Conservation (phyloP, 768 basidiomycete species). For the Kondoa subrosea region DNA sequence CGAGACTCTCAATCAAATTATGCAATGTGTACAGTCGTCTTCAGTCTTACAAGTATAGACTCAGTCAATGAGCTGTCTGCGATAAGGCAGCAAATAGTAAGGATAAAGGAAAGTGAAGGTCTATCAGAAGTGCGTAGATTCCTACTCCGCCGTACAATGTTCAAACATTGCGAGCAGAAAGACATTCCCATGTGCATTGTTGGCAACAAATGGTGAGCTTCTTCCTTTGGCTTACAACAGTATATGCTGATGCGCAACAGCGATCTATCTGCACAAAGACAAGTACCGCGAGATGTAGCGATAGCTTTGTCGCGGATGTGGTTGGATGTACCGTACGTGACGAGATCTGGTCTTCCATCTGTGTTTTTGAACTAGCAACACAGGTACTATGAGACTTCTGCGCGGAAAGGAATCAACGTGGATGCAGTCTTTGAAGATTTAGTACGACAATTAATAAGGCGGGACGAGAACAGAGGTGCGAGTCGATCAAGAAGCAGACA, state of each 20-base stretch:
- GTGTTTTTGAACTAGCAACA: no score
- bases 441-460: slow-evolving; percentile 25
- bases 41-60: slow-evolving; percentile 25
- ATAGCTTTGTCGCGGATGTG: slow-evolving; percentile 22
- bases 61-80: slow-evolving; percentile 21
- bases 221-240: no score
- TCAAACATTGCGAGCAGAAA: neutral
- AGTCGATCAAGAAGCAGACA: neutral
- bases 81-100: slow-evolving; percentile 25
- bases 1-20: neutral
- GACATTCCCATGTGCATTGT: slow-evolving; percentile 26
- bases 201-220: slow-evolving; percentile 29
- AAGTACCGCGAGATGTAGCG: slow-evolving; percentile 24
- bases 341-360: slow-evolving; percentile 23
- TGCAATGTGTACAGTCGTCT: slow-evolving; percentile 27
- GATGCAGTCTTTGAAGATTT: slow-evolving; percentile 26
- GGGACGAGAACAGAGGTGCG: neutral
- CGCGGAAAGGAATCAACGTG: slow-evolving; percentile 25
- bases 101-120: slow-evolving; percentile 23
- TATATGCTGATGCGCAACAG: no score
- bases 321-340: slow-evolving; percentile 28
- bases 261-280: slow-evolving; percentile 25
- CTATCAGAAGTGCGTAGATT: slow-evolving; percentile 3
- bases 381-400: no score
- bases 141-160: neutral